Conservation (phyloP, 2,329 filamentous ascomycete genomes). For the Aspergillus proliferans region DNA sequence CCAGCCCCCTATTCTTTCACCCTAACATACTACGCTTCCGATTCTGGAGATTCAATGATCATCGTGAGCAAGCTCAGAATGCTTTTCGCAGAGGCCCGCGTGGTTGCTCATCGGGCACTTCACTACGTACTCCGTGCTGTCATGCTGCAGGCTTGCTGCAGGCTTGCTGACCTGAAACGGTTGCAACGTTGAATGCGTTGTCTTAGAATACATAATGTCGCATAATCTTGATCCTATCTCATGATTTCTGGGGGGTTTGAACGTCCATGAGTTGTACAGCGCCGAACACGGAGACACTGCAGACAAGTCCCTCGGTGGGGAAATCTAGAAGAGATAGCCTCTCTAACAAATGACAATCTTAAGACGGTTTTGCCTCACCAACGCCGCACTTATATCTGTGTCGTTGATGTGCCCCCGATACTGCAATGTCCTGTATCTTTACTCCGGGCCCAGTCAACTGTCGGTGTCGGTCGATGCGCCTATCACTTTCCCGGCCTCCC, state of each 20-base stretch:
- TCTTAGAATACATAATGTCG: too few species aligned
- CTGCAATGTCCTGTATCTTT: not conserved
- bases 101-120: too few species aligned
- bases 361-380: not conserved
- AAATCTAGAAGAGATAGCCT: not conserved
- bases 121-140: too few species aligned
- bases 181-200: too few species aligned
- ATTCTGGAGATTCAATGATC: too few species aligned
- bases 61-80: too few species aligned
- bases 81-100: too few species aligned
- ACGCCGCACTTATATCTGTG: not conserved
- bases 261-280: not conserved
- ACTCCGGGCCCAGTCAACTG: not conserved
- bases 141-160: too few species aligned
- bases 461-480: not conserved
- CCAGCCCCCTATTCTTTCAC: not conserved
- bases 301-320: not conserved
- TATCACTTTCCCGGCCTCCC: not conserved
- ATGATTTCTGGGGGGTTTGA: not conserved
- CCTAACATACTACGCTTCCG: not conserved
- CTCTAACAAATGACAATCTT: not conserved
- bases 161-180: too few species aligned
- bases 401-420: not conserved
- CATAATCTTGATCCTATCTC: not conserved
- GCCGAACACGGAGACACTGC: not conserved